Percentiles rank a stretch among this genome's conserved stretches.
These are phyloP conservation scores for Blastomyces parvus DNA, from an alignment of 2,329 filamentous ascomycete genomes.

Conservation along the genomic window DNA sequence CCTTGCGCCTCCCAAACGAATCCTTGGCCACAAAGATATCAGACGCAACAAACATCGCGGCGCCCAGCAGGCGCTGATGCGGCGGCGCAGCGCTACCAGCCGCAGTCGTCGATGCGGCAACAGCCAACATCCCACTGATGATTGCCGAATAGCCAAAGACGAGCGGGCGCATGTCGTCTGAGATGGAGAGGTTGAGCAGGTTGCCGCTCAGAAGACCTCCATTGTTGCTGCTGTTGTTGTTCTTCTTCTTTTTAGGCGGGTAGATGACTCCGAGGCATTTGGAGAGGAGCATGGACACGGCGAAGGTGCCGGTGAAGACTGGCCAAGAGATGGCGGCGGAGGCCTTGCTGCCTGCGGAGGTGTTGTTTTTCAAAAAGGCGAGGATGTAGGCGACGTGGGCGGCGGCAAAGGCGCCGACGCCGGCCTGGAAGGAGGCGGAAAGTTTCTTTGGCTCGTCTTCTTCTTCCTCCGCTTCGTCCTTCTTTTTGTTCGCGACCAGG, in stretches of 20 bases:
- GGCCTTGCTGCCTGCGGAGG: no score
- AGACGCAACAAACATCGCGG: slow-evolving; percentile 25
- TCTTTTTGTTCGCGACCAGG: not conserved
- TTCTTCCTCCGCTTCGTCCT: not conserved
- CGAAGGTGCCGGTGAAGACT: slow-evolving; percentile 16
- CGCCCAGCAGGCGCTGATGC: slow-evolving; percentile 21
- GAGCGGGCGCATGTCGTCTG: slow-evolving; percentile 21
- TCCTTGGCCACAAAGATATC: slow-evolving; percentile 26
- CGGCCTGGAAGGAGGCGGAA: slow-evolving; percentile 23
- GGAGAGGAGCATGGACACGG: slow-evolving; percentile 16
- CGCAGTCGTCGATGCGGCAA: slow-evolving; percentile 18
- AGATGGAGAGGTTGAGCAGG: slow-evolving; percentile 19
- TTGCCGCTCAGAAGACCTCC: slow-evolving; percentile 15
- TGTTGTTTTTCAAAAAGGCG: slow-evolving; percentile 18
- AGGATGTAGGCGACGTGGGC: slow-evolving; percentile 24
- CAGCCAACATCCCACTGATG: slow-evolving; percentile 23
- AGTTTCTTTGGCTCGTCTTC: slow-evolving; percentile 4
- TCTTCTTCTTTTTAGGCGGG: slow-evolving; percentile 10
- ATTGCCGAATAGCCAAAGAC: slow-evolving; percentile 22
- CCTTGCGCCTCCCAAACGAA: slow-evolving; percentile 20
- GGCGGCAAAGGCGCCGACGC: slow-evolving; percentile 23
- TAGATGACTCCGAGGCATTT: slow-evolving; percentile 24
- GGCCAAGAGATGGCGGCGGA: slow-evolving; percentile 11
- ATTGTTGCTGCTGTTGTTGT: not conserved
- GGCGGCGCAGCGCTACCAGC: slow-evolving; percentile 9